Percentiles rank a stretch among this genome's conserved stretches.
phyloP scores from a whole-genome alignment of 1,139 yeast species.

The Geotrichum restrictum region DNA sequence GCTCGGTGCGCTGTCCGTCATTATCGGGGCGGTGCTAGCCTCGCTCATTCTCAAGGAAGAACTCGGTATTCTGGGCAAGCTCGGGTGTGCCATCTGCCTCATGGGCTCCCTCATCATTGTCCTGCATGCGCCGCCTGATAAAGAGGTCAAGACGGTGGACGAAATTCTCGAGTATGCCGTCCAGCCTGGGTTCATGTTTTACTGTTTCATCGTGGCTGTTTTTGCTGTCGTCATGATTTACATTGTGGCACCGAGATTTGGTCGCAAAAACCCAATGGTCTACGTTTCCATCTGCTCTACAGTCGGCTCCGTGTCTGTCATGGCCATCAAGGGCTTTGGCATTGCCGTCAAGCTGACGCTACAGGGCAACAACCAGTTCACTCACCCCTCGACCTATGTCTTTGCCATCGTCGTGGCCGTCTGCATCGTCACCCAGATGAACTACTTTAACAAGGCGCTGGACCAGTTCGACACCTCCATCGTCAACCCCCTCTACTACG shows the following conservation, averaged over 20 bases:
- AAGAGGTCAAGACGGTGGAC: conserved; percentile 82
- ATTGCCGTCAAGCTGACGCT: conserved; percentile 83
- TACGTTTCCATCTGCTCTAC: conserved; percentile 85
- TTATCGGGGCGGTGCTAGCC: conserved; percentile 83
- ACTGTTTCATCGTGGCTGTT: conserved; percentile 56
- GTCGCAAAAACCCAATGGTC: conserved; percentile 80
- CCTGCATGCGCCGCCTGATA: conserved; percentile 90
- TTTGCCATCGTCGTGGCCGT: conserved; percentile 73
- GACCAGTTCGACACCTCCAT: conserved; percentile 92
- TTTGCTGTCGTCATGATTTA: conserved; percentile 78
- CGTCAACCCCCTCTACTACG: conserved; percentile 87
- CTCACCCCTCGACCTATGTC: conserved; percentile 77
- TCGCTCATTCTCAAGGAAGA: conserved; percentile 81
- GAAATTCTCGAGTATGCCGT: conserved; percentile 79
- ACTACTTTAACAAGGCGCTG: conserved; percentile 86
- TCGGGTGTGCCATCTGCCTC: conserved; percentile 90
- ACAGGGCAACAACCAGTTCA: conserved; percentile 84
- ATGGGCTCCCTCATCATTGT: conserved; percentile 89
- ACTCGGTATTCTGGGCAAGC: conserved; percentile 81
- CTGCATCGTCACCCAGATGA: conserved; percentile 88
- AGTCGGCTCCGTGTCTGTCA: conserved; percentile 87
- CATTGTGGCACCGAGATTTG: conserved; percentile 76
- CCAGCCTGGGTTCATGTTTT: conserved; percentile 72
- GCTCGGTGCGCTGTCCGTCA: conserved; percentile 82
- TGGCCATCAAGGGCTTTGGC: conserved; percentile 92